Evolutionary conservation across 768 basidiomycete genomes (phyloP).

Genomic region (Leccinum subtestaceum): DNA sequence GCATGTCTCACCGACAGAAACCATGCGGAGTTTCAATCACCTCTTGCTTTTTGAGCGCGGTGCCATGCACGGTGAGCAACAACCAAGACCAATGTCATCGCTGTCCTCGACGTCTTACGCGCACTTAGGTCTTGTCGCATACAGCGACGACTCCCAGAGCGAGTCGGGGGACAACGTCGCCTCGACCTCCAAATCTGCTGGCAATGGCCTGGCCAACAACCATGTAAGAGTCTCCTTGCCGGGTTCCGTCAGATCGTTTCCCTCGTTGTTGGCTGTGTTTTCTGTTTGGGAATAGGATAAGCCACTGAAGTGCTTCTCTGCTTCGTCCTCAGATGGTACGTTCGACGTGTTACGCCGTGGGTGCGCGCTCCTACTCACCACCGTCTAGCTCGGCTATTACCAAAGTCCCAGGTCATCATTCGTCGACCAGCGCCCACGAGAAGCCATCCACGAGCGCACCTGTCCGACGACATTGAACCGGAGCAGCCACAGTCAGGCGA

Average conservation of each 20-base stretch:
- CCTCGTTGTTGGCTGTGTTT: conserved; percentile 63
- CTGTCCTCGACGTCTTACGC: conserved; percentile 6
- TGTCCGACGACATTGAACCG: conserved; percentile 43
- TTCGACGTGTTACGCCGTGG: not conserved
- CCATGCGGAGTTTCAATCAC: conserved; percentile 26
- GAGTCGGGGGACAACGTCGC: conserved; percentile 47
- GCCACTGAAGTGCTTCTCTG: conserved; percentile 37
- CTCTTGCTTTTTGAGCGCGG: conserved; percentile 5
- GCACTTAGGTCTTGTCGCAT: conserved; percentile 54
- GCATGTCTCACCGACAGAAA: not conserved
- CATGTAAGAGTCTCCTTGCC: conserved; percentile 63
- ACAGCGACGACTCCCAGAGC: conserved; percentile 62
- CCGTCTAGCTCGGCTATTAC: conserved; percentile 38
- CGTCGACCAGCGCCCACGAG: conserved; percentile 48
- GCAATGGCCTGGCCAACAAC: conserved; percentile 20
- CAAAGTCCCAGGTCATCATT: conserved; percentile 60
- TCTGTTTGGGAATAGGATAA: conserved; percentile 66
- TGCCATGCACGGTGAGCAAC: conserved; percentile 32
- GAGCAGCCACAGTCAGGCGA: conserved; percentile 9
- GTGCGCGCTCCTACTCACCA: not conserved
- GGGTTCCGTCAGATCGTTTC: conserved; percentile 46
- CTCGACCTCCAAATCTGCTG: conserved; percentile 25
- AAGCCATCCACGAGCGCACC: conserved; percentile 47
- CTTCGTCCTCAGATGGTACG: conserved; percentile 31
- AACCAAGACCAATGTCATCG: not conserved